Percentiles rank a stretch among this genome's conserved stretches.
Evolutionary conservation across 371 early-diverging fungal genomes (phyloP).

Genomic region (Quaeritorhiza haematococci): DNA sequence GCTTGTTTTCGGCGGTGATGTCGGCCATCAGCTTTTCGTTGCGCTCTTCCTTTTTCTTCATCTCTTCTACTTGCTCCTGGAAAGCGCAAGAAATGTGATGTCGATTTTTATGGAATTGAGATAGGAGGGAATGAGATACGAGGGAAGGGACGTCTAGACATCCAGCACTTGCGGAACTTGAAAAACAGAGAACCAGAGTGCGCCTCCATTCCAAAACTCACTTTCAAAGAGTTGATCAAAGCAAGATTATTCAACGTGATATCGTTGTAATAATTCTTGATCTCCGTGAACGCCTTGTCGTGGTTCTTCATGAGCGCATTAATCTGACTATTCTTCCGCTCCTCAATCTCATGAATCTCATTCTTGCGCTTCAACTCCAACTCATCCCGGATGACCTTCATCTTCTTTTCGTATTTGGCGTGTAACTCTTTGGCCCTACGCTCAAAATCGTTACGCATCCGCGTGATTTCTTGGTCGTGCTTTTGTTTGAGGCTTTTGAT

Average conservation of each 20-base stretch:
- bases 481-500: constrained; percentile 42
- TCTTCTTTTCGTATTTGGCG: constrained; percentile 50
- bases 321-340: constrained; percentile 58
- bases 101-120: neutral
- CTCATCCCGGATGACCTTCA: constrained; percentile 51
- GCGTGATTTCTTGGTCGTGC: constrained; percentile 47
- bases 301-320: constrained; percentile 58
- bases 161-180: neutral
- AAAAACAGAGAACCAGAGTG: neutral
- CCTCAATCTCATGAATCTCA: constrained; percentile 60
- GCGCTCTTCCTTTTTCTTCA: constrained; percentile 60
- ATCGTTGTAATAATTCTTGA: constrained; percentile 63
- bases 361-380: constrained; percentile 53
- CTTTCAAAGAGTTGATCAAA: constrained; percentile 55
- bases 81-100: neutral
- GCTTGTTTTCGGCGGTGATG: constrained; percentile 55
- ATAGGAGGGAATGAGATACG: neutral
- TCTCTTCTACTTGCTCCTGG: constrained; percentile 58
- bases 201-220: too few species aligned
- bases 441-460: constrained; percentile 47
- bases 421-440: constrained; percentile 48
- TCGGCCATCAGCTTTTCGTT: constrained; percentile 60
- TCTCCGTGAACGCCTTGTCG: constrained; percentile 57
- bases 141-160: neutral
- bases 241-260: constrained; percentile 58